Base-by-base conservation (phyloP, 2,329 filamentous ascomycete genomes). In the Aspergillus luchuensis region DNA sequence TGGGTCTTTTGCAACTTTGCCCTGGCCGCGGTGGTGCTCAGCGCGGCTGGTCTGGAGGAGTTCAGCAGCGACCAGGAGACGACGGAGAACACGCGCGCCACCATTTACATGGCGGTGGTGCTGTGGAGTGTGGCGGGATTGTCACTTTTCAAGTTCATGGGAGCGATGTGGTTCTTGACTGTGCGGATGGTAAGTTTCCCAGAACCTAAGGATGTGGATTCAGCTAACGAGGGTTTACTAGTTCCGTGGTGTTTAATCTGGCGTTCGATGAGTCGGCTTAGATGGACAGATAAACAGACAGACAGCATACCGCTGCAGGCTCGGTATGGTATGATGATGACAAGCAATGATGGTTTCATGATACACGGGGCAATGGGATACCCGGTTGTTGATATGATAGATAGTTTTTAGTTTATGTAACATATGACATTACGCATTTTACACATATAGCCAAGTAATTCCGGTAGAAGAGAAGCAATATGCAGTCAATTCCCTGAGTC, bases 1-100 rank as follows among this genome's bases (percentile, higher is more conserved):
- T 99, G 95, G 95, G 97, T 99, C 84, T 91, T 98, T 70, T 92
- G 89, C 72, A 99, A 99, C 77, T 91, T 99, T 75, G 92, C 87
- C 0, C 86, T 99, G 5, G 88, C 87, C 0, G 94, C 94, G 0
- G 84, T 96, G 2, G 94, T 99, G 7, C 81, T 99, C 66, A 93
- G 90, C 72, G 89, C 91, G 1, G 94, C 90, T 23, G 94, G 95
- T 2, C 77, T 97, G 64, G 88, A 96, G 67, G 84, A 84, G 61
- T 84, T 93, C 54, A 80, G 80, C 33, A 76, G 82, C 1, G 72
- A 74, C 15, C 69, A 77, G 1, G 72, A 74, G 15, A 69, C 78
- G 19, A 77, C 81, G 23, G 80, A 84, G 57, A 78, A 82, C 68
- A 74, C 81, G 54, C 86, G 90, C 11, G 87, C 89, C 19, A 89